Conservation (phyloP, 2,329 filamentous ascomycete genomes). For the Thelonectria rubi region DNA sequence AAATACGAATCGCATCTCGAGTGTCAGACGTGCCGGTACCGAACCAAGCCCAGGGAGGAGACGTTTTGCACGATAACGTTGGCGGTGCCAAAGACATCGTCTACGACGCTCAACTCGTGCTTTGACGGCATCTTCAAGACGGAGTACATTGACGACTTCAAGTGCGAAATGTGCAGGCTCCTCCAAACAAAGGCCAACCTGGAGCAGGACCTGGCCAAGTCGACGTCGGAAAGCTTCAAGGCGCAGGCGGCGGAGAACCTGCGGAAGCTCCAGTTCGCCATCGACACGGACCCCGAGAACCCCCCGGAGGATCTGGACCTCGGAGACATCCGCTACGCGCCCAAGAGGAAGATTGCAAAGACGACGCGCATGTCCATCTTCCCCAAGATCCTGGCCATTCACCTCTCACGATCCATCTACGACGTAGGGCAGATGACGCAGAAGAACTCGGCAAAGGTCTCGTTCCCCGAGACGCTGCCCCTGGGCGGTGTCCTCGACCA, state of each 20-base stretch:
- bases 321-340: slow-evolving; percentile 77
- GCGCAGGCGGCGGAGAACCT: slow-evolving; percentile 66
- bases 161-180: slow-evolving; percentile 92
- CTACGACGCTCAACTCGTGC: slow-evolving; percentile 84
- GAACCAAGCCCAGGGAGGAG: slow-evolving; percentile 82
- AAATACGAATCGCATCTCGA: slow-evolving; percentile 94
- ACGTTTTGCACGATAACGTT: slow-evolving; percentile 93
- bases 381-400: slow-evolving; percentile 89
- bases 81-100: slow-evolving; percentile 84
- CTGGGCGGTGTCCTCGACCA: slow-evolving; percentile 82
- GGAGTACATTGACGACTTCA: slow-evolving; percentile 96
- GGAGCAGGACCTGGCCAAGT: slow-evolving; percentile 65
- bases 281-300: slow-evolving; percentile 84
- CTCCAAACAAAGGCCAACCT: slow-evolving; percentile 76
- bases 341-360: slow-evolving; percentile 84
- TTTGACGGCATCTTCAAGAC: slow-evolving; percentile 95
- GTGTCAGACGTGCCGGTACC: slow-evolving; percentile 89
- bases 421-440: slow-evolving; percentile 78
- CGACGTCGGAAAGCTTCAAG: slow-evolving; percentile 62
- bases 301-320: slow-evolving; percentile 76
- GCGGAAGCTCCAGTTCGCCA: slow-evolving; percentile 70
- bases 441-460: slow-evolving; percentile 94
- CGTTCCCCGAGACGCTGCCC: slow-evolving; percentile 87
- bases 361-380: slow-evolving; percentile 88
- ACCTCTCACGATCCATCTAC: slow-evolving; percentile 93